These are phyloP conservation scores for Yarrowia keelungensis DNA, from an alignment of 805 yeast species.

Conservation along the genomic window DNA sequence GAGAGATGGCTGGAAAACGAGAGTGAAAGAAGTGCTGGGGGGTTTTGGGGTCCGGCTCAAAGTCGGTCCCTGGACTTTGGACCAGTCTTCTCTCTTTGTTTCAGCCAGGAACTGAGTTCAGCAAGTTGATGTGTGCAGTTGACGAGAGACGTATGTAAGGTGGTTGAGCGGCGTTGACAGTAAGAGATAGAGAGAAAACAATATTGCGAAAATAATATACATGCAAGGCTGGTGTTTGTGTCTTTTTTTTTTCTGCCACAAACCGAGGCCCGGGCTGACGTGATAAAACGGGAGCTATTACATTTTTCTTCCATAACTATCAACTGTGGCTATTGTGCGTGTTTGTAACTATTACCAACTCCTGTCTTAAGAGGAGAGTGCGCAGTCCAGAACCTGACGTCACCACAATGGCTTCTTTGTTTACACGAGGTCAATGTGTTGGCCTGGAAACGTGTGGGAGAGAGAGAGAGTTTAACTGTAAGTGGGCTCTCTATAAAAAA, in stretches of 20 bases:
- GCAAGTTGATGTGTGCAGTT: not conserved
- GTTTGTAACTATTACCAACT: slow-evolving; percentile 17
- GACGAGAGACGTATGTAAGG: not conserved
- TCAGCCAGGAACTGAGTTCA: slow-evolving; percentile 28
- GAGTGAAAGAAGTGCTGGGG: too few relatives aligned
- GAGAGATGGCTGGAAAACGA: too few relatives aligned
- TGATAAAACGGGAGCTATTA: too few relatives aligned
- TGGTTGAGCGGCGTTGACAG: slow-evolving; percentile 11
- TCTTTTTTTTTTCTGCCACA: too few relatives aligned
- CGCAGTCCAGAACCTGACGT: slow-evolving; percentile 14
- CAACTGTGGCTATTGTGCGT: not conserved
- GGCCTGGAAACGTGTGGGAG: slow-evolving; percentile 36
- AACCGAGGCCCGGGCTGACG: too few relatives aligned
- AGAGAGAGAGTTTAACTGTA: not conserved
- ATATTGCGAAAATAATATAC: too few relatives aligned
- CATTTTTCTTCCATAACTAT: too few relatives aligned
- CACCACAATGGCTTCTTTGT: slow-evolving; percentile 35
- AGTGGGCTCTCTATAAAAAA: not conserved
- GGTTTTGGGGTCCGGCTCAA: too few relatives aligned
- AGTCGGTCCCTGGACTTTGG: too few relatives aligned
- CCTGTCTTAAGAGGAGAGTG: not conserved
- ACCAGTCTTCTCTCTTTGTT: not conserved
- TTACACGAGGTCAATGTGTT: slow-evolving; percentile 29
- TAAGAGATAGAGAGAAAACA: not conserved
- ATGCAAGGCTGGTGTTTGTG: too few relatives aligned